Evolutionary conservation across 345 rosid genomes (phyloP).

Genomic region (Acer negundo): DNA sequence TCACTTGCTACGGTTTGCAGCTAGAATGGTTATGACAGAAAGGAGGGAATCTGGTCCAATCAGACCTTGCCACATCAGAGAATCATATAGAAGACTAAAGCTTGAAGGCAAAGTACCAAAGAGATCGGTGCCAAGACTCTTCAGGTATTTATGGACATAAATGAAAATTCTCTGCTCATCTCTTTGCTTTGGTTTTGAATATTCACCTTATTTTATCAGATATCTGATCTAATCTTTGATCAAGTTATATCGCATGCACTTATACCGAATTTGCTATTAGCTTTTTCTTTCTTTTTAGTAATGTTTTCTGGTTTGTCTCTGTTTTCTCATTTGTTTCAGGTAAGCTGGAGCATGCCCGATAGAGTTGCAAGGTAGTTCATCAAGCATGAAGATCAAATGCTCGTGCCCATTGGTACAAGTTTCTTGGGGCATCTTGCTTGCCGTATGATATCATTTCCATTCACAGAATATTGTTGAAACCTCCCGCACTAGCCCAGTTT

Average conservation of each 20-base stretch:
- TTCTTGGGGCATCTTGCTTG: background rate
- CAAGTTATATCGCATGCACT: background rate
- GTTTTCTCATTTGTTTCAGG: background rate
- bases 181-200: background rate
- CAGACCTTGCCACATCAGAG: slow-evolving; percentile 95
- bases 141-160: slow-evolving; percentile 44
- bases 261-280: background rate
- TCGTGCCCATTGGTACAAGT: background rate
- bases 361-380: too few relatives aligned
- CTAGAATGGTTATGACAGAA: slow-evolving; percentile 86
- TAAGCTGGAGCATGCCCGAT: background rate
- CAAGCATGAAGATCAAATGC: background rate
- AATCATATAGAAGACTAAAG: slow-evolving; percentile 83
- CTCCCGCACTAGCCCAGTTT: background rate
- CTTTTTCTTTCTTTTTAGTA: background rate
- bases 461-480: background rate
- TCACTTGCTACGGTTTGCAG: slow-evolving; percentile 37
- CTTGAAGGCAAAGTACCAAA: slow-evolving; percentile 89
- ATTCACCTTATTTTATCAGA: background rate
- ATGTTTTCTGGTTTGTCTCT: background rate
- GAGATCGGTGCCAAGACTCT: slow-evolving; percentile 86
- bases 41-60: slow-evolving; percentile 93
- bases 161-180: background rate
- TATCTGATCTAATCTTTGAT: background rate
- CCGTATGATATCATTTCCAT: background rate